Evolutionary conservation across 805 yeast genomes (phyloP).

Genomic region (Yamadazyma scolyti): DNA sequence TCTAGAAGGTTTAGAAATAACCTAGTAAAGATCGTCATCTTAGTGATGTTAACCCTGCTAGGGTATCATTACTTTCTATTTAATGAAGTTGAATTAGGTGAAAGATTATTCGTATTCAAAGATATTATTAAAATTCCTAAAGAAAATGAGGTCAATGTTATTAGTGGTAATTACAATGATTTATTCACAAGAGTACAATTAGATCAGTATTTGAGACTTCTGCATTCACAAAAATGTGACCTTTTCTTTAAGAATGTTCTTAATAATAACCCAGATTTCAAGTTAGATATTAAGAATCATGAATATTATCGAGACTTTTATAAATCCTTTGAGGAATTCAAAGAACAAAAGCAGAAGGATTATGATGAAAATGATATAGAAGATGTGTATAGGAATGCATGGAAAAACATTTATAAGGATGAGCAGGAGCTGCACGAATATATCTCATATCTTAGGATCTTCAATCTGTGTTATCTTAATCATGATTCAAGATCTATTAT

Average conservation of each 20-base stretch:
- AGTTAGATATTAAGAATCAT: constrained; percentile 12
- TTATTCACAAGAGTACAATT: too few relatives aligned
- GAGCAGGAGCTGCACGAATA: constrained; percentile 22
- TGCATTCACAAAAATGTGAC: too few relatives aligned
- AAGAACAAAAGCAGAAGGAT: constrained; percentile 6
- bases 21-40: too few relatives aligned
- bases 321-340: constrained; percentile 9
- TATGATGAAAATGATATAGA: constrained; percentile 7
- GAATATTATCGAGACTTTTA: constrained; percentile 12
- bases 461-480: constrained; percentile 19
- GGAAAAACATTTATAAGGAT: constrained; percentile 15
- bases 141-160: too few relatives aligned
- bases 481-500: constrained; percentile 1
- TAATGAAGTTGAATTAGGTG: too few relatives aligned
- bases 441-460: constrained; percentile 20
- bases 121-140: too few relatives aligned
- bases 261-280: constrained; percentile 7
- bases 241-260: constrained; percentile 16
- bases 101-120: too few relatives aligned
- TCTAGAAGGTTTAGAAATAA: too few relatives aligned
- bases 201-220: too few relatives aligned
- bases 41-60: too few relatives aligned
- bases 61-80: too few relatives aligned
- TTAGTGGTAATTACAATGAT: too few relatives aligned
- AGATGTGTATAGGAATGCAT: constrained; percentile 6